These are phyloP conservation scores for Nicotiana sylvestris DNA, from an alignment of 257 asterid species.

Conservation along the genomic window DNA sequence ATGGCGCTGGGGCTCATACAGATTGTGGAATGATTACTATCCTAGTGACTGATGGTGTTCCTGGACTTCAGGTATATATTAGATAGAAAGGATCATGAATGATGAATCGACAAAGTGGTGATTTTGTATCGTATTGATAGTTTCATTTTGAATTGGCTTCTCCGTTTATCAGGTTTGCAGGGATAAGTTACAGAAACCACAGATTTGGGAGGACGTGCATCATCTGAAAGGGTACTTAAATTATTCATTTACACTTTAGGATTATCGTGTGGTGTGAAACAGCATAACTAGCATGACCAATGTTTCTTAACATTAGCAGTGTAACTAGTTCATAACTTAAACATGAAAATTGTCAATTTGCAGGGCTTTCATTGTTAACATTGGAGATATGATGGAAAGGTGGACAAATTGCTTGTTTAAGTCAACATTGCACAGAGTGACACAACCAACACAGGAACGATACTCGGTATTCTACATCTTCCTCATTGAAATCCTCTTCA, in stretches of 20 bases:
- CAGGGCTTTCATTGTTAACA: constrained; percentile 61
- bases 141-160: background rate
- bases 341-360: constrained; percentile 5
- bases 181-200: constrained; percentile 40
- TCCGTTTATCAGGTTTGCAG: constrained; percentile 41
- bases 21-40: constrained; percentile 65
- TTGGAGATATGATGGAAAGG: constrained; percentile 64
- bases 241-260: background rate
- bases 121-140: background rate
- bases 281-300: too few species aligned
- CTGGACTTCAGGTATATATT: constrained; percentile 49
- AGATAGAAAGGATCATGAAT: background rate
- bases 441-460: constrained; percentile 16
- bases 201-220: constrained; percentile 53
- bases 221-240: constrained; percentile 35
- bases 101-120: background rate
- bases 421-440: constrained; percentile 58
- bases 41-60: constrained; percentile 42
- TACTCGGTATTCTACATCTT: background rate
- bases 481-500: too few species aligned
- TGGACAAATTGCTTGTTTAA: constrained; percentile 67
- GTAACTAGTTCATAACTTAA: too few species aligned
- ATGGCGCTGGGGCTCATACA: constrained; percentile 63
- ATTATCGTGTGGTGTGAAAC: too few species aligned
- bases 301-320: too few species aligned